phyloP scores from a whole-genome alignment of 192 early-diverging fungal species.

The Coemansia guatemalensis region DNA sequence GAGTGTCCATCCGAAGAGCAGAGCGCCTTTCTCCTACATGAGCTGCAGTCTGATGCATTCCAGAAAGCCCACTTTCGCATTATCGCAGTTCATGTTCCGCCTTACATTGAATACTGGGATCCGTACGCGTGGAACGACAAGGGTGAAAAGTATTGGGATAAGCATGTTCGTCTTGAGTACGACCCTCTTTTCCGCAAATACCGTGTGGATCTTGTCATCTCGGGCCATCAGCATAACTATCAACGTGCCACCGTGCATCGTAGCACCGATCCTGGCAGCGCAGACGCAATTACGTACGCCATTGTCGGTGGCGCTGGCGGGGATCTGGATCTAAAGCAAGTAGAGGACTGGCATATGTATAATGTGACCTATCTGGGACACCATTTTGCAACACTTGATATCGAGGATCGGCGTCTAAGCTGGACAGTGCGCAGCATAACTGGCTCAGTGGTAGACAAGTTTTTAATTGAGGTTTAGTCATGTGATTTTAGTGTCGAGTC shows the following conservation, averaged over 20 bases:
- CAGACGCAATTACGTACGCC: conserved; percentile 59
- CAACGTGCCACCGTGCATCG: conserved; percentile 54
- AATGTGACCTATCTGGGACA: conserved; percentile 48
- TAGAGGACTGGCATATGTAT: conserved; percentile 67
- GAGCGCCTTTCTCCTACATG: conserved; percentile 60
- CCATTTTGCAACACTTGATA: conserved; percentile 57
- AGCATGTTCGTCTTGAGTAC: conserved; percentile 64
- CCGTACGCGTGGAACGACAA: conserved; percentile 65
- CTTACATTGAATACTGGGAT: conserved; percentile 76
- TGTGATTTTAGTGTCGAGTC: background rate
- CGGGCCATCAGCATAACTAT: conserved; percentile 81
- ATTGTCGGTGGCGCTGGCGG: conserved; percentile 79
- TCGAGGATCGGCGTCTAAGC: conserved; percentile 11
- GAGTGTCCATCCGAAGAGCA: conserved; percentile 64
- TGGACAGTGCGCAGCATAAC: conserved; percentile 29
- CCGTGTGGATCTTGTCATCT: conserved; percentile 72
- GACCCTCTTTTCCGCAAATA: conserved; percentile 64
- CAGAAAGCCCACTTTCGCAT: conserved; percentile 59
- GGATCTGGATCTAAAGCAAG: conserved; percentile 58
- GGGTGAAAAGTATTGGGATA: conserved; percentile 68
- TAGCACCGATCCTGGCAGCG: conserved; percentile 18
- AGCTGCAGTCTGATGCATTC: conserved; percentile 59
- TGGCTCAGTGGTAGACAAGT: conserved; percentile 29
- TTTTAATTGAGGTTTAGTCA: conserved; percentile 13
- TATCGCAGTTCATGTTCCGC: conserved; percentile 72